Base-by-base conservation (phyloP, 202 grass and related monocot species). In the Saccharum hybrid region DNA sequence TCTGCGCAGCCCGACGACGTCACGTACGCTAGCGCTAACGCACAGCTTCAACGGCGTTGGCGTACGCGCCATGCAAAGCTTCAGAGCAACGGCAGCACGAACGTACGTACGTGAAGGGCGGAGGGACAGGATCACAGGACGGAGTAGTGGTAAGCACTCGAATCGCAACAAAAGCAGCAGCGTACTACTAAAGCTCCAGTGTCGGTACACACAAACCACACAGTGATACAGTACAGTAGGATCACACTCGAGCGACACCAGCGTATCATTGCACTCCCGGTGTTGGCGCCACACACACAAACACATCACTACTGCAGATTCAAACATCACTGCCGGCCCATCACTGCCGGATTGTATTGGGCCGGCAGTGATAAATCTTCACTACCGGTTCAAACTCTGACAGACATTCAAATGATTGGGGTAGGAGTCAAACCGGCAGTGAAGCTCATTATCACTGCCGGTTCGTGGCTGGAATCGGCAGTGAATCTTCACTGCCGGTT, bases 261-360 rank as follows among this genome's bases (percentile, higher is more conserved):
- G 54, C 22, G 13, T 46, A 70, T 83, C 80, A 87, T 76, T 83
- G 82, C 83, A 78, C n/a, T 71, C 15, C 10, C 5, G 37, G 61
- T 22, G 49, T 56, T 12, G 82, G 64, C 45, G 30, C 88, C 80
- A 80, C 33, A 60, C 51, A 75, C 75, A 61, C 52, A 36, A 3
- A 33, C 31, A 39, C 69, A 75, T 80, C n/a, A n/a, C n/a, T n/a
- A n/a, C n/a, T n/a, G n/a, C n/a, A n/a, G n/a, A n/a, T n/a, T n/a
- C n/a, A n/a, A n/a, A n/a, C n/a, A n/a, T n/a, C n/a, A n/a, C n/a
- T n/a, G n/a, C n/a, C n/a, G n/a, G n/a, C n/a, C n/a, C n/a, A n/a
- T n/a, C n/a, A n/a, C n/a, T n/a, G n/a, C n/a, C n/a, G n/a, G n/a
- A n/a, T n/a, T n/a, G n/a, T n/a, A n/a, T n/a, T n/a, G n/a, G n/a